phyloP scores from a whole-genome alignment of 140 eudicot genomes.

The Bidens hawaiensis region DNA sequence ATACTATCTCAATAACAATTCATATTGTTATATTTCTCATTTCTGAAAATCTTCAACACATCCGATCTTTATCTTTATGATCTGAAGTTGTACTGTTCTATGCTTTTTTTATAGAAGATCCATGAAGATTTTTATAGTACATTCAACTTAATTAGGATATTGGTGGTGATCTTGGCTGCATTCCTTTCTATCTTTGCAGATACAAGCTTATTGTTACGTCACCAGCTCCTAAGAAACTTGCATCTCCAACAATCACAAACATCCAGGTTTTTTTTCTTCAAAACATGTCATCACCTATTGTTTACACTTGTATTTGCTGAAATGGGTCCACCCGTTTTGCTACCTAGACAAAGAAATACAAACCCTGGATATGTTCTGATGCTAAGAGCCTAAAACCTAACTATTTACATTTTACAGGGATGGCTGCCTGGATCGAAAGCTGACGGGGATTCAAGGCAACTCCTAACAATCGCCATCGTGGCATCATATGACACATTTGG shows the following conservation, averaged over 20 bases:
- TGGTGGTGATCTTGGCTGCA: conserved; percentile 17
- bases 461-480: conserved; percentile 95
- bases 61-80: background rate
- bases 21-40: no score
- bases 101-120: background rate
- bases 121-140: background rate
- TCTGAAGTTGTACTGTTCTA: background rate
- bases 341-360: background rate
- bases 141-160: background rate
- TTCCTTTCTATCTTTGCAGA: conserved; percentile 37
- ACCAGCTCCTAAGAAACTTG: conserved; percentile 74
- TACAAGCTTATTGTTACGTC: conserved; percentile 89
- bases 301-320: background rate
- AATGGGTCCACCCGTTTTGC: background rate
- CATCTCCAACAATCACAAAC: conserved; percentile 76
- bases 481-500: conserved; percentile 99
- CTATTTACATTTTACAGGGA: conserved; percentile 69
- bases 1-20: background rate
- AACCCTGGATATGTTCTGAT: conserved; percentile 2
- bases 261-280: conserved; percentile 59
- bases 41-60: no score
- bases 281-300: background rate
- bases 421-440: conserved; percentile 93
- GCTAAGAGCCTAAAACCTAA: background rate
- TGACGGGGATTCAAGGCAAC: conserved; percentile 84